Conservation (phyloP, 2,329 filamentous ascomycete genomes). For the Scytalidium lignicola region DNA sequence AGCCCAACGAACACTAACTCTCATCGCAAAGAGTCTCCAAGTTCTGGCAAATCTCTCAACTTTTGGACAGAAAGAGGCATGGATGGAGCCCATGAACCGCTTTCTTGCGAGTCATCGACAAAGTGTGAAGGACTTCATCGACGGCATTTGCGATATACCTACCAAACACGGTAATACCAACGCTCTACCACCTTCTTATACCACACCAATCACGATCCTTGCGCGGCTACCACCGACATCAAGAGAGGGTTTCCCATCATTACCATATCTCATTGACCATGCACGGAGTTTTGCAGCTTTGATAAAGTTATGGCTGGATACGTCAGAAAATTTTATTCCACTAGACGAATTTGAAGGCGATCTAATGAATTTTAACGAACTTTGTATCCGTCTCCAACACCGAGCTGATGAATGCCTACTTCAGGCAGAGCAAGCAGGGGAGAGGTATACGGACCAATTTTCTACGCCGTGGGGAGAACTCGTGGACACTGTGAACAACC, state of each 20-base stretch:
- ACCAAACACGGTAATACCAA: constrained; percentile 56
- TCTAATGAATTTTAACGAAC: constrained; percentile 24
- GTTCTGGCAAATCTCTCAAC: constrained; percentile 85
- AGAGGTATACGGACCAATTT: constrained; percentile 16
- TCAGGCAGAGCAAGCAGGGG: constrained; percentile 20
- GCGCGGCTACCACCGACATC: constrained; percentile 73
- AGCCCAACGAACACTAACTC: constrained; percentile 81
- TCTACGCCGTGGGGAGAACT: constrained; percentile 24
- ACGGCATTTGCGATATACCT: constrained; percentile 78
- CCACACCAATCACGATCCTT: constrained; percentile 86
- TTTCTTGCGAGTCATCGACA: constrained; percentile 73
- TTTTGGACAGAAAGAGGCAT: constrained; percentile 93
- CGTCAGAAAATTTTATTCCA: constrained; percentile 22
- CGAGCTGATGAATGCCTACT: constrained; percentile 27
- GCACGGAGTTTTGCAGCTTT: constrained; percentile 79
- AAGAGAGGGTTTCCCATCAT: constrained; percentile 84
- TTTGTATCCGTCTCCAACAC: constrained; percentile 24
- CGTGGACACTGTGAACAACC: constrained; percentile 13
- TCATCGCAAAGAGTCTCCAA: constrained; percentile 89
- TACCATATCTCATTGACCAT: constrained; percentile 90
- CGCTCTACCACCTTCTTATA: constrained; percentile 76
- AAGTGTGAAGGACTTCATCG: constrained; percentile 81
- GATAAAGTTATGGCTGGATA: constrained; percentile 73
- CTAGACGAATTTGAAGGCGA: constrained; percentile 22
- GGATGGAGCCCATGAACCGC: constrained; percentile 98